phyloP scores from a whole-genome alignment of 768 basidiomycete genomes.

The Paxillus ammoniavirescens region DNA sequence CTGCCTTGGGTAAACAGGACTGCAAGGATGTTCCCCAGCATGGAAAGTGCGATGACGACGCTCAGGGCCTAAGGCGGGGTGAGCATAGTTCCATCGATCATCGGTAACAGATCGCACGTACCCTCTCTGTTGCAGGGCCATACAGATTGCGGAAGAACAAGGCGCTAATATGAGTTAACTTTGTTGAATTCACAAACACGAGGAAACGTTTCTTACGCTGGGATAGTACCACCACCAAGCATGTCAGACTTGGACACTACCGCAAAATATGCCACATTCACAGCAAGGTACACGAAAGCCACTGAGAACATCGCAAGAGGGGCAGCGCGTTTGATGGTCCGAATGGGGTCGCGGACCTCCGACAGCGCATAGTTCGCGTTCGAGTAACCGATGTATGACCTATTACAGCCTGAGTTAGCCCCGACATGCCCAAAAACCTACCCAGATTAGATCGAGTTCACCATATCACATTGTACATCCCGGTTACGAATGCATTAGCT shows the following conservation, averaged over 20 bases:
- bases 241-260: constrained; percentile 73
- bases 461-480: constrained; percentile 73
- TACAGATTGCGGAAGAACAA: constrained; percentile 75
- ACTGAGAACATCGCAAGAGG: constrained; percentile 63
- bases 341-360: constrained; percentile 66
- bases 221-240: constrained; percentile 56
- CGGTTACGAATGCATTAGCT: constrained; percentile 59
- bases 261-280: constrained; percentile 74
- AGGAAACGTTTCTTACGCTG: constrained; percentile 49
- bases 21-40: constrained; percentile 62
- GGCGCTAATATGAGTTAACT: constrained; percentile 38
- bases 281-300: constrained; percentile 57
- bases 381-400: constrained; percentile 72
- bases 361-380: constrained; percentile 76
- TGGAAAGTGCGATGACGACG: constrained; percentile 60
- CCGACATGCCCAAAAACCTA: not conserved
- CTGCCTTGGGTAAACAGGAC: constrained; percentile 66
- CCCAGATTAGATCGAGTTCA: constrained; percentile 26
- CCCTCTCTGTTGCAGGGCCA: constrained; percentile 59
- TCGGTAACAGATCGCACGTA: constrained; percentile 20
- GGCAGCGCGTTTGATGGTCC: constrained; percentile 68
- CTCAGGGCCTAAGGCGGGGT: constrained; percentile 48
- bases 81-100: not conserved
- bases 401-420: constrained; percentile 19
- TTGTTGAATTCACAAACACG: not conserved